Evolutionary conservation across 805 yeast genomes (phyloP).

Genomic region (Yarrowia deformans): DNA sequence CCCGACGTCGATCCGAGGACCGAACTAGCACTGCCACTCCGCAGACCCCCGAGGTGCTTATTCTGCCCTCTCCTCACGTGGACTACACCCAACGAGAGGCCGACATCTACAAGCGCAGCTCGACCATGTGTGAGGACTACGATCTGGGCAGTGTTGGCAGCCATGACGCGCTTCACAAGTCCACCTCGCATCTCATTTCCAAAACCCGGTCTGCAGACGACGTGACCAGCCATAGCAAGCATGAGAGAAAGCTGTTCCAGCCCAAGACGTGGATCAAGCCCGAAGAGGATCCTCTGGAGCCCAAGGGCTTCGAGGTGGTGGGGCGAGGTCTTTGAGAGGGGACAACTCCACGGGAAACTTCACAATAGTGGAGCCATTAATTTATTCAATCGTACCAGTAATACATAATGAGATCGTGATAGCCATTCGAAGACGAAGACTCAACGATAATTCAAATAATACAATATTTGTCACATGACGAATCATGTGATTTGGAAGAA

Average conservation of each 20-base stretch:
- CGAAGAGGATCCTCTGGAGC: constrained; percentile 23
- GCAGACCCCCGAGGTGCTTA: constrained; percentile 44
- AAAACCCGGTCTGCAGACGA: constrained; percentile 16
- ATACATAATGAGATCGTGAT: too few species aligned
- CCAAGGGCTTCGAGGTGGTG: constrained; percentile 48
- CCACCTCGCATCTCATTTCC: constrained; percentile 8
- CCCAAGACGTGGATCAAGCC: constrained; percentile 35
- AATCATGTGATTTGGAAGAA: too few species aligned
- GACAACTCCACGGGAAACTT: too few species aligned
- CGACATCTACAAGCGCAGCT: constrained; percentile 27
- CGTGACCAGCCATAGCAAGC: background rate
- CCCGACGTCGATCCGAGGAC: constrained; percentile 41
- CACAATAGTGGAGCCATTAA: background rate
- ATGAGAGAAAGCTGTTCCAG: constrained; percentile 7
- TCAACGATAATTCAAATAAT: too few species aligned
- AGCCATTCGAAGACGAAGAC: too few species aligned
- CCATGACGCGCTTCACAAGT: constrained; percentile 3
- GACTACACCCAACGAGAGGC: constrained; percentile 43
- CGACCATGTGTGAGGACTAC: constrained; percentile 33
- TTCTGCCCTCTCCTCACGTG: constrained; percentile 45
- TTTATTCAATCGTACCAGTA: too few species aligned
- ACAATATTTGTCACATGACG: too few species aligned
- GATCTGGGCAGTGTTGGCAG: background rate
- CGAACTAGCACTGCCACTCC: constrained; percentile 42
- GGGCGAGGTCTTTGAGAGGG: background rate